Conservation (phyloP, 345 rosid genomes). For the Microthlaspi erraticum region DNA sequence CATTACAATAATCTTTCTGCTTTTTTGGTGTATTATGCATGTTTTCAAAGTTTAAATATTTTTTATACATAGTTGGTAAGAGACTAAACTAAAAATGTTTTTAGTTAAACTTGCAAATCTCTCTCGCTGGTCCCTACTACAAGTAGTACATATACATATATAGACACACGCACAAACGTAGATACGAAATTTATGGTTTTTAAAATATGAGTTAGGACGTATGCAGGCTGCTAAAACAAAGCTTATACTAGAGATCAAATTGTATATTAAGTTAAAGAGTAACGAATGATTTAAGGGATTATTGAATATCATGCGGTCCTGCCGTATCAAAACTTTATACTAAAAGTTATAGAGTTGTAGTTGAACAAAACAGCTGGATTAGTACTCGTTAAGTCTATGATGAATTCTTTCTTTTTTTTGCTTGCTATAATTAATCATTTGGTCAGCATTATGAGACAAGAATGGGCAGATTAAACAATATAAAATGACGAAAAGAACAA, state of each 20-base stretch:
- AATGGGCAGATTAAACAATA: slow-evolving; percentile 2
- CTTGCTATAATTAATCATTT: background rate
- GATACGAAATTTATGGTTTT: background rate
- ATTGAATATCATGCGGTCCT: background rate
- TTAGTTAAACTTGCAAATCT: background rate
- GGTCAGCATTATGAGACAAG: slow-evolving; percentile 27
- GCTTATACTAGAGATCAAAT: background rate
- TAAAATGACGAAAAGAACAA: background rate
- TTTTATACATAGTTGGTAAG: background rate
- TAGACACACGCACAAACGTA: slow-evolving; percentile 10
- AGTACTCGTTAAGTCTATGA: background rate
- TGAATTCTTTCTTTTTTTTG: background rate
- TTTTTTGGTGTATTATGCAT: background rate
- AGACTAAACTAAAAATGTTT: background rate
- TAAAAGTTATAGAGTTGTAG: slow-evolving; percentile 25
- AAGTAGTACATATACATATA: background rate
- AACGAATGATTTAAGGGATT: background rate
- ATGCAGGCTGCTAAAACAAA: slow-evolving; percentile 19
- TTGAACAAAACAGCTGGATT: slow-evolving; percentile 35
- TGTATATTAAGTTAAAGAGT: background rate
- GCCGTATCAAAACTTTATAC: background rate
- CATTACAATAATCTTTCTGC: background rate
- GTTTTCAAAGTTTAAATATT: background rate
- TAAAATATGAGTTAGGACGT: background rate
- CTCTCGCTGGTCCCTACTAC: background rate